These are phyloP conservation scores for Trichomonas tenax DNA, from an alignment of 208 protist species.

Conservation along the genomic window DNA sequence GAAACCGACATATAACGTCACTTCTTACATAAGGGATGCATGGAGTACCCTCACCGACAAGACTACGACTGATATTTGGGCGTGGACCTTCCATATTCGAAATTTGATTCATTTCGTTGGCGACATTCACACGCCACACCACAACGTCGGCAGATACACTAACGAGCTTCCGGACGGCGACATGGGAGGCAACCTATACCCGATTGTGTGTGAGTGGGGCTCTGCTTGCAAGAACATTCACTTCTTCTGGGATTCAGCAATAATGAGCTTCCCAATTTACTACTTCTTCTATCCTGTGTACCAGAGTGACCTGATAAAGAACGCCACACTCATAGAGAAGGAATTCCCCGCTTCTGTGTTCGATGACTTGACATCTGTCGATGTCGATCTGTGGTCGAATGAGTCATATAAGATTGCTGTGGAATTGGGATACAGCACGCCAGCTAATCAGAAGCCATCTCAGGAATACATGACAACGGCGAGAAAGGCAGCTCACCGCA, in stretches of 20 bases:
- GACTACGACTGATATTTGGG: not conserved
- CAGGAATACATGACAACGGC: not conserved
- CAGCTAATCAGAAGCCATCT: not conserved
- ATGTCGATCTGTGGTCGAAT: not conserved
- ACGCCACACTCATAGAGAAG: not conserved
- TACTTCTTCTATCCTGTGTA: not conserved
- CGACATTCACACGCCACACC: not conserved
- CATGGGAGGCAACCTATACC: not conserved
- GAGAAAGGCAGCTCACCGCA: not conserved
- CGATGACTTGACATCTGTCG: not conserved
- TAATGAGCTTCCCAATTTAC: not conserved
- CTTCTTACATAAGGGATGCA: not conserved
- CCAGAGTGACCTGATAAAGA: not conserved
- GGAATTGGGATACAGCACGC: not conserved
- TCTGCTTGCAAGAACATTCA: not conserved
- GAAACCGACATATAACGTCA: not conserved
- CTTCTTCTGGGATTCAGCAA: not conserved
- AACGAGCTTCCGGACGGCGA: not conserved
- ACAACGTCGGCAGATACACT: not conserved
- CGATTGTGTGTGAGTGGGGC: not conserved
- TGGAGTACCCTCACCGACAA: not conserved
- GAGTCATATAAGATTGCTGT: not conserved
- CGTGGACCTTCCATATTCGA: not conserved
- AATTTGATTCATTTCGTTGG: not conserved
- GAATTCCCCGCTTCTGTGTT: not conserved